A percentile compares a stretch with the other conserved stretches of the same genome.
Conservation (phyloP, 2,329 filamentous ascomycete species). For the Aspergillus eucalypticola region DNA sequence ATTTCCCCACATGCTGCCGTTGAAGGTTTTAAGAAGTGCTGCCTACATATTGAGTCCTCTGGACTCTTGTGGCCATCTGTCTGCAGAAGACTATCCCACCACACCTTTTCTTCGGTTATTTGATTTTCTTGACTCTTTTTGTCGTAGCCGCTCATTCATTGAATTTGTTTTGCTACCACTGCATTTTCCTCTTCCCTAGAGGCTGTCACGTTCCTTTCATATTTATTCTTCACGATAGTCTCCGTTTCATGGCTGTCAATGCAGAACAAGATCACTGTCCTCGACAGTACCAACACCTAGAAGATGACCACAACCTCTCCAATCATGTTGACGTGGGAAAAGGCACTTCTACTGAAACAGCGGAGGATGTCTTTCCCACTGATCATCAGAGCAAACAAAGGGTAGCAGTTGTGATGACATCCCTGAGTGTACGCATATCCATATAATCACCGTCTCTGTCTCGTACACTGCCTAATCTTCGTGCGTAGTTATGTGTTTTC, state of each 20-base stretch:
- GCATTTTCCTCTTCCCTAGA: background rate
- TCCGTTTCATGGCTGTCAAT: background rate
- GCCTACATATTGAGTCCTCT: background rate
- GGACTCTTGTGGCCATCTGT: background rate
- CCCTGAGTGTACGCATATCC: background rate
- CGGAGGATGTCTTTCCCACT: background rate
- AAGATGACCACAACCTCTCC: background rate
- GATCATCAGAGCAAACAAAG: constrained; percentile 2
- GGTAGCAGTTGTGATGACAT: background rate
- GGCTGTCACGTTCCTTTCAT: background rate
- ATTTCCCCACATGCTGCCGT: background rate
- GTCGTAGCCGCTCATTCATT: background rate
- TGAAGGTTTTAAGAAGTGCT: background rate
- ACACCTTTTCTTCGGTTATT: background rate
- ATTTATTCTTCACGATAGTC: background rate
- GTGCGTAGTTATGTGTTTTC: constrained; percentile 1
- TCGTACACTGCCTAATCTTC: background rate
- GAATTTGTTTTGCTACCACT: background rate
- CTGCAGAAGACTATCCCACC: background rate
- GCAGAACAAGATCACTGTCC: background rate
- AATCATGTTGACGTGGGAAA: background rate
- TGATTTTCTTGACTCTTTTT: background rate
- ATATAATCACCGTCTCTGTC: background rate
- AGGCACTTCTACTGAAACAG: background rate
- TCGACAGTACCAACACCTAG: background rate